Evolutionary conservation across 1,284 basidiomycete species (phyloP), one percentile per base, ranked within the genome.

Genomic region (Dichomitus squalens): DNA sequence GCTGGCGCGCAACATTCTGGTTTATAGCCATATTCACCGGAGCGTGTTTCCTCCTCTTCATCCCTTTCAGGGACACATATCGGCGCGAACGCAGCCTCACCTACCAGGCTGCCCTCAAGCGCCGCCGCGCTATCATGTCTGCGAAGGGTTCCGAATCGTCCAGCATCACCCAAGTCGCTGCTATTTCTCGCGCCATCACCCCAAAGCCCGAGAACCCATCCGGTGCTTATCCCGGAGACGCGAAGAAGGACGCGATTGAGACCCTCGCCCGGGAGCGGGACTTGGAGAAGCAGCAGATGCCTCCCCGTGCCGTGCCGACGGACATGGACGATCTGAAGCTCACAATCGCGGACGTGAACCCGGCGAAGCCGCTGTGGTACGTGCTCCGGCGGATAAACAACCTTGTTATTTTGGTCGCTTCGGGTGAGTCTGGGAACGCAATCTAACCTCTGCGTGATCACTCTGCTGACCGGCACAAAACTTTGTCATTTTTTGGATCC

Each of bases 1-100:
- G 78, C 55, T 95, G 93, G 93, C 82, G 90, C 27, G 83, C 86
- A 5, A 84, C 86, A 0, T 92, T 95, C 70, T 95, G 90, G 81
- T 93, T 95, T 70, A 79, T 94, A 21, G 76, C 83, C 1, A 86
- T 86, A 43, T 80, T 88, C 52, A 84, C 83, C 7, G 83, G 82
- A 5, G 50, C 80, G 39, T 83, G 81, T 60, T 76, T 84, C 49
- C 48, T 83, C 46, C 74, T 79, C 18, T 93, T 93, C 73, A 57
- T 88, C 53, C 83, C 87, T 60, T 88, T 93, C 76, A 85, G 84
- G 52, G 93, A 95, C 66, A 93, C 92, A 0, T 95, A 92, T 76
- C 82, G 93, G 14, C 76, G 80, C 55, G 91, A 95, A 69, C 85
- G 93, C 27, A 93, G 90, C 59, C 72, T 88, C 35, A 82, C 85